phyloP scores from a whole-genome alignment of 1,139 yeast genomes.

The Scheffersomyces quercinus region DNA sequence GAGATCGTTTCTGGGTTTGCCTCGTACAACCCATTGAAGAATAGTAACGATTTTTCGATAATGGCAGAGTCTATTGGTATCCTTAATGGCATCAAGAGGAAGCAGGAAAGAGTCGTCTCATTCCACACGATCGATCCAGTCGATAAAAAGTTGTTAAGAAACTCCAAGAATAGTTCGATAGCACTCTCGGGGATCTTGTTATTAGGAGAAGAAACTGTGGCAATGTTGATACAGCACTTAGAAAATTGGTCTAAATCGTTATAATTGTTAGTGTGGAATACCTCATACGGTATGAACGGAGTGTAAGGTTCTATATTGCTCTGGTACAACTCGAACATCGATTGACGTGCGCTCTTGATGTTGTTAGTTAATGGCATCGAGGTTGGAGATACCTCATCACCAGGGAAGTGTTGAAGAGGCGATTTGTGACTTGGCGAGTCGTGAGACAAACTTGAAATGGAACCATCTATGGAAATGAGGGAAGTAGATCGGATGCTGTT shows the following conservation, averaged over 20 bases:
- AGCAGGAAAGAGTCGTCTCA: conserved; percentile 14
- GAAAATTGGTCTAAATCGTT: conserved; percentile 13
- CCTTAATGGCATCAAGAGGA: conserved; percentile 19
- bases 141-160: conserved; percentile 9
- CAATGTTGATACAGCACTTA: conserved; percentile 20
- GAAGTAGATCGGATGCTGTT: background rate
- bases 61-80: conserved; percentile 9
- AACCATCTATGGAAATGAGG: background rate
- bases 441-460: background rate
- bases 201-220: conserved; percentile 13
- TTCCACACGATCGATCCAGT: conserved; percentile 15
- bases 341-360: background rate
- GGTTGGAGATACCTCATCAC: background rate
- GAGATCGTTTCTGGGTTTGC: conserved; percentile 7
- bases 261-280: conserved; percentile 6
- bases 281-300: conserved; percentile 16
- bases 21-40: conserved; percentile 13
- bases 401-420: background rate
- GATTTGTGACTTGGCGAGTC: background rate
- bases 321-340: conserved; percentile 8
- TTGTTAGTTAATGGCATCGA: background rate
- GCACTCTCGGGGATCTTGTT: conserved; percentile 14
- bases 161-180: conserved; percentile 10
- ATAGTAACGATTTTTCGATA: conserved; percentile 9
- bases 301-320: conserved; percentile 20